Evolutionary conservation across 202 grass and related monocot genomes (phyloP).

Genomic region (Zizania palustris): DNA sequence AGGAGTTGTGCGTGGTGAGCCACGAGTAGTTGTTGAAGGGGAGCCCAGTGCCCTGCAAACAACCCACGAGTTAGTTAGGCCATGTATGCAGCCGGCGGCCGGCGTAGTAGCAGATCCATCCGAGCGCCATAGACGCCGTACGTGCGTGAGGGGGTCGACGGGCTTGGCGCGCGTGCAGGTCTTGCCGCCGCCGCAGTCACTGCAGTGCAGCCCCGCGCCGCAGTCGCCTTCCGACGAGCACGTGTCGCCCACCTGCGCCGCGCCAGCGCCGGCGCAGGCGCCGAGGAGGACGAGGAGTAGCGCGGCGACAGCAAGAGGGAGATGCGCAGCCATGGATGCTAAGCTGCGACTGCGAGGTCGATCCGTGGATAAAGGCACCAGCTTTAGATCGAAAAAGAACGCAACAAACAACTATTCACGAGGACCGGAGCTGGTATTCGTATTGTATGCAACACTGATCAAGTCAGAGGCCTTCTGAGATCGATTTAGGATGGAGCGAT

Average conservation of each 20-base stretch:
- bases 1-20: slow-evolving; percentile 54
- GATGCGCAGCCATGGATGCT: neutral
- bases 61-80: neutral
- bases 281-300: neutral
- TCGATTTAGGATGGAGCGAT: too few species aligned
- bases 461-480: too few species aligned
- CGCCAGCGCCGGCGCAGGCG: neutral
- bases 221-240: slow-evolving; percentile 57
- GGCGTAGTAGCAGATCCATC: neutral
- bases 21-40: slow-evolving; percentile 88
- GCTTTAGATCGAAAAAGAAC: neutral
- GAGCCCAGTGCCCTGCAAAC: slow-evolving; percentile 47
- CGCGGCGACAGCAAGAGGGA: neutral
- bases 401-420: too few species aligned
- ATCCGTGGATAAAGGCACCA: too few species aligned
- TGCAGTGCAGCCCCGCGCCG: slow-evolving; percentile 64
- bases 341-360: too few species aligned
- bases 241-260: slow-evolving; percentile 47
- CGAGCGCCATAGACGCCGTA: neutral
- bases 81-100: neutral
- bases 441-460: too few species aligned
- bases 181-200: slow-evolving; percentile 50
- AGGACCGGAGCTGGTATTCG: too few species aligned
- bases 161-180: slow-evolving; percentile 68
- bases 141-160: slow-evolving; percentile 60